Conservation (phyloP, 371 early-diverging fungal species). For the Haplosporangium sp. region DNA sequence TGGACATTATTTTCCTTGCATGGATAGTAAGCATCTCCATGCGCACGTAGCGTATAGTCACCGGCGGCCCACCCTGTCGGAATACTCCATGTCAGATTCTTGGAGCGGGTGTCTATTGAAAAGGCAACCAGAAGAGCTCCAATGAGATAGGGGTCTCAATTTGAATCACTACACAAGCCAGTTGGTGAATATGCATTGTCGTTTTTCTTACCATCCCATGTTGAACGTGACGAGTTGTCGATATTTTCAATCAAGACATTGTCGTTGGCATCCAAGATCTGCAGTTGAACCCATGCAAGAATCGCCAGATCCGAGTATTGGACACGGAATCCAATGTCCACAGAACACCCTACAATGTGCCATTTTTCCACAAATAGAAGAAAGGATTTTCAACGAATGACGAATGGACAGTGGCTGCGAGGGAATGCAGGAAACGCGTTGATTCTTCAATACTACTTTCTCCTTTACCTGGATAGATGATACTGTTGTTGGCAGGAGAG, state of each 20-base stretch:
- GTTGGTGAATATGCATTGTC: not conserved
- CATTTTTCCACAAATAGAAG: not conserved
- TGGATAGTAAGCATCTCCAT: conserved; percentile 30
- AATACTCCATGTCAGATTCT: conserved; percentile 42
- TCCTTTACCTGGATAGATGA: conserved; percentile 18
- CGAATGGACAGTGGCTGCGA: not conserved
- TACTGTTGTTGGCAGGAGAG: conserved; percentile 13
- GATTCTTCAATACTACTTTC: not conserved
- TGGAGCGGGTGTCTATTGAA: conserved; percentile 15
- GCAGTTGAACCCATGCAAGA: conserved; percentile 38
- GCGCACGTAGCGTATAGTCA: conserved; percentile 35
- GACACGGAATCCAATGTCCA: conserved; percentile 39
- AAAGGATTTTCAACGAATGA: not conserved
- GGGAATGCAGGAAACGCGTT: not conserved
- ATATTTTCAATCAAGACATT: conserved; percentile 22
- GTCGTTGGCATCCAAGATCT: conserved; percentile 18
- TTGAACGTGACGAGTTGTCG: conserved; percentile 34
- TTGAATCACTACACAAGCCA: not conserved
- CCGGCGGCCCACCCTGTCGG: conserved; percentile 20
- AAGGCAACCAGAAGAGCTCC: not conserved
- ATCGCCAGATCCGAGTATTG: conserved; percentile 47
- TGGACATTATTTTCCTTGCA: conserved; percentile 16
- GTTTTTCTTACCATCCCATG: conserved; percentile 33
- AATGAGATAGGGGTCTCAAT: not conserved
- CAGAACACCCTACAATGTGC: conserved; percentile 25